Evolutionary conservation across 1,139 yeast genomes (phyloP), one percentile per base, ranked within the genome.

Genomic region (Casaregolazyma lundiana): DNA sequence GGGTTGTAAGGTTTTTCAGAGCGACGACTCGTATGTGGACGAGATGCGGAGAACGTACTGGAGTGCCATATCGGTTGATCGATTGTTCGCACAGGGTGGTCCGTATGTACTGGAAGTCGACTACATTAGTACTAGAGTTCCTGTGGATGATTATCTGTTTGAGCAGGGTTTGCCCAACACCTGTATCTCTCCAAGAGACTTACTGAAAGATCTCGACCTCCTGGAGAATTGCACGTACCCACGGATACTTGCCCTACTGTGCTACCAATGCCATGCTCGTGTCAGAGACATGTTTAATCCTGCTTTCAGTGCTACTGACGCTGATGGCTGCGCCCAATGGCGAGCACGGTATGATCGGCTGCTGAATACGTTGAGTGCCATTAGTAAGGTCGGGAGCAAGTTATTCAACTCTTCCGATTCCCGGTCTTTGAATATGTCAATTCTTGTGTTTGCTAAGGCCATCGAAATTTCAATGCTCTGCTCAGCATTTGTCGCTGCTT

Each of bases 61-160:
- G 16, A 21, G 19, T 8, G 37, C 32, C 2, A 9, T 40, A 2
- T 9, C 6, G 18, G 13, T 18, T 7, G 37, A 32, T 7, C 34
- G 17, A n/a, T 6, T 40, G 11, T 29, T 20, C 19, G 34, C 22
- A 5, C 17, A 24, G 20, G 22, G 20, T 2, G 13, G 30, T 2
- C 26, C 37, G n/a, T 18, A 19, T 4, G 9, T 22, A 6, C 16
- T 32, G n/a, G 16, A 22, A 6, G 20, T 40, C 9, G 20, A 9
- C 2, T 35, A 30, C 18, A 19, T 40, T 8, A 30, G 20, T 19
- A 17, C 19, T 7, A 30, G 26, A 19, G 17, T 40, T 16, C 43
- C 43, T 9, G 34, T 40, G 9, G 43, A 40, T 9, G 43, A 40
- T 24, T 36, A 40, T n/a, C 18, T 18, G 9, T 40, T 40, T 19